Evolutionary conservation across 345 rosid species (phyloP), one percentile per base, ranked within the genome.

Genomic region (Draba incana): DNA sequence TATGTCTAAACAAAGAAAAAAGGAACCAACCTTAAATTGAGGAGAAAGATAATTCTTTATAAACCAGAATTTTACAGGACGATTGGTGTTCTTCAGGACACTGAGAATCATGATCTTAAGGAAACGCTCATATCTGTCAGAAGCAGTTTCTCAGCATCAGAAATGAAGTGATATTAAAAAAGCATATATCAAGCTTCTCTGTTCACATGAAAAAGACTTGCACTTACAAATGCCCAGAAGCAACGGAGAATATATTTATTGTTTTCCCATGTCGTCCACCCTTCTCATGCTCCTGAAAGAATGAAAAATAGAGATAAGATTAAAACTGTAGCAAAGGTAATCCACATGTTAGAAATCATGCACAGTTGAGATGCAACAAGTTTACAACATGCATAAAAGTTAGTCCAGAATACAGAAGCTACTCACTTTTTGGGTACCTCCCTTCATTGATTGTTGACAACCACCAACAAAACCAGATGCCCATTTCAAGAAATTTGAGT

Each of bases 21-120:
- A 43, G 31, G 54, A 63, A 71, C 62, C 28, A 69, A 94, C 99
- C 99, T 94, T 92, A 72, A 94, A 94, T 75, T 86, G 97, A 66
- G 99, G 99, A 57, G 99, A 92, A 55, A 94, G 95, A 79, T 92
- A 94, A 77, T 94, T 94, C 86, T 94, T 94, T 75, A 94, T 94
- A 80, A 94, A 94, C 99, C 99, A 94, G 83, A 94, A 94, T 75
- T 94, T 94, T 75, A 94, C 90, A 0, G 97, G 98, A 39, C 98
- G 98, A 49, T 48, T 31, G 30, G 98, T 92, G 80, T 88, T 94
- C 87, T 89, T 94, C 69, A 92, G 79, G 73, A 94, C 98, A 75
- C 93, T 91, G 42, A 94, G 83, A 74, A 94, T 94, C 99, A 94
- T 94, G 78, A 91, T 94, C 82, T 92, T 94, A 51, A 84, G 87